Base-by-base conservation (phyloP, 495 filamentous ascomycete genomes). In the Pyronema omphalodes region DNA sequence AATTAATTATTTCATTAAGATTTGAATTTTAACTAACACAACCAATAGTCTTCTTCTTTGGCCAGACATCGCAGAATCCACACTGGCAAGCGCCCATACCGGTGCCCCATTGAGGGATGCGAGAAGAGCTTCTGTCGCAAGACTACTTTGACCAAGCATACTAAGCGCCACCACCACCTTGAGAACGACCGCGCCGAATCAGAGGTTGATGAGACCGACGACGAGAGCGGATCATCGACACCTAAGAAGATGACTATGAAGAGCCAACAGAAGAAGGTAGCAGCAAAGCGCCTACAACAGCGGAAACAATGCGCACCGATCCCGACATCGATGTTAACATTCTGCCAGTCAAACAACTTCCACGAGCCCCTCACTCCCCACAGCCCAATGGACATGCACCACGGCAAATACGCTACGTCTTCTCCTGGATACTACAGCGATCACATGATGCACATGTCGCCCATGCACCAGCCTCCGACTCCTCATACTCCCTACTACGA, bases 1-100 rank as follows among this genome's bases (percentile, higher is more conserved):
- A 14, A 35, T 35, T 49, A 33, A 6, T 14, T 18, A 23, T 49
- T 49, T 49, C 7, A 9, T 34, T 19, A n/a, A 29, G 5, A 29
- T 29, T 12, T 17, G 9, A 29, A 51, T 49, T 23, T 14, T 18
- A 44, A 54, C 72, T 76, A 66, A 77, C 67, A n/a, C 17, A 57
- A 62, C 44, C 46, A 37, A 37, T 56, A 91, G 86, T 93, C 86
- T 12, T 93, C 86, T 17, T 88, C 83, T 74, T 69, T 93, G 41
- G 85, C 86, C 43, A 76, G 86, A 48, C 86, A 93, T 70, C 81
- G 86, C 37, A 78, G 86, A 37, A 89, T 89, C 45, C 86, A 93
- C 61, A 88, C 83, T 9, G 84, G 86, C 47, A 86, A 82, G 63
- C 77, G 85, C 36, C 84, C 84, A n/a, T 91, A 89, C 59, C 79